A percentile compares a stretch with the other conserved stretches of the same genome.
These are phyloP conservation scores for Acacia crassicarpa DNA, from an alignment of 306 rosid genomes.

Conservation along the genomic window DNA sequence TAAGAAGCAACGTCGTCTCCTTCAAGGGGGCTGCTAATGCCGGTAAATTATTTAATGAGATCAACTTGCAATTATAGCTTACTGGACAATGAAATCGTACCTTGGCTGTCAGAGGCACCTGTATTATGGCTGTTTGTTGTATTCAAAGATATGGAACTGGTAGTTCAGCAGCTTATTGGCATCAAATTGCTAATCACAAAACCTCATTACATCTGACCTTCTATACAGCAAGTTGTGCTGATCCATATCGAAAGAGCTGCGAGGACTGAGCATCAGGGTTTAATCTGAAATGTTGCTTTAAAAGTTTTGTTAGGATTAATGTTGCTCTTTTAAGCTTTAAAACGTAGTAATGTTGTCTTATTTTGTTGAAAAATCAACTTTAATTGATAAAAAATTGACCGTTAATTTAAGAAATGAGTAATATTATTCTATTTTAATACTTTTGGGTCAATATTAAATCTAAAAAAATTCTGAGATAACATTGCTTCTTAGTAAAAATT, in stretches of 20 bases:
- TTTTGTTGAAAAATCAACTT: no score
- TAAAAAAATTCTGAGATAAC: no score
- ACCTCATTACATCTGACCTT: neutral
- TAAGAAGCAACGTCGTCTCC: neutral
- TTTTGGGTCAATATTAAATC: accelerated
- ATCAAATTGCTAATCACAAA: neutral
- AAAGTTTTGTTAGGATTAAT: no score
- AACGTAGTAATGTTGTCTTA: no score
- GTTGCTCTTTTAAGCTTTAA: no score
- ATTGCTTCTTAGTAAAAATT: no score
- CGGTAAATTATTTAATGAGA: conserved; percentile 5
- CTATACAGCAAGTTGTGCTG: neutral
- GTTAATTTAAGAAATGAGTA: no score
- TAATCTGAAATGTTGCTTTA: neutral
- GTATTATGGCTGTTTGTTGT: neutral
- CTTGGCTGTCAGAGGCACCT: neutral
- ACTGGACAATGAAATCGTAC: neutral
- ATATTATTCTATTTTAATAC: no score
- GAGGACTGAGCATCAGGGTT: neutral
- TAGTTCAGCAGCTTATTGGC: neutral
- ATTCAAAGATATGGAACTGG: conserved; percentile 1
- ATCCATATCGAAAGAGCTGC: neutral
- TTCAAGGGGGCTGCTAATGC: neutral
- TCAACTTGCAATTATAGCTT: neutral
- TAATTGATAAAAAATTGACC: no score